phyloP scores from a whole-genome alignment of 2,329 filamentous ascomycete species.

The Phaeosphaeria sp. region DNA sequence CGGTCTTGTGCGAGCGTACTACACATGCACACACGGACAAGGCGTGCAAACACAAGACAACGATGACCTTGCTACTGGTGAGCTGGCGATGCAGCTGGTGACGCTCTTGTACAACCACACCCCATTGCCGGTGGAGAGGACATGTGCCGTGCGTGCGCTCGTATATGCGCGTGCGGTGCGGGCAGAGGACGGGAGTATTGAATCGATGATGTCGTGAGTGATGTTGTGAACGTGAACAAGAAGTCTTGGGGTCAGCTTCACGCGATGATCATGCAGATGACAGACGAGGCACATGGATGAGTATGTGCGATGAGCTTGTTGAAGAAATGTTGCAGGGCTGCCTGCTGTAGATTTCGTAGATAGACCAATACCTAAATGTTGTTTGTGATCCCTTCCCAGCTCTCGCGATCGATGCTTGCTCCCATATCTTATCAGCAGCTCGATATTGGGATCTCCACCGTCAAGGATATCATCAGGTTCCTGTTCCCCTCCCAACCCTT shows the following conservation, averaged over 20 bases:
- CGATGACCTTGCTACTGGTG: constrained; percentile 7
- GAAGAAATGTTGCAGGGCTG: constrained; percentile 4
- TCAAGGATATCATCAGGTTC: constrained; percentile 7
- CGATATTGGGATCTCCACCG: constrained; percentile 4
- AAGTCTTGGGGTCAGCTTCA: neutral
- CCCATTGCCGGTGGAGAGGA: constrained; percentile 1
- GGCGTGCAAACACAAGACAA: neutral
- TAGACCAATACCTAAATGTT: neutral
- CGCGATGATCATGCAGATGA: neutral
- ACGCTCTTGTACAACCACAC: constrained; percentile 3
- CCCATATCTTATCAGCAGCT: constrained; percentile 1
- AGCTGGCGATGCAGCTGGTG: constrained; percentile 4
- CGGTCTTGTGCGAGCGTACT: neutral
- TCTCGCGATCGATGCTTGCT: neutral
- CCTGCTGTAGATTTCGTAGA: constrained; percentile 1
- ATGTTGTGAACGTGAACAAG: neutral
- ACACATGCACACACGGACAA: constrained; percentile 1
- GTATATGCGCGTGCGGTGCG: constrained; percentile 5
- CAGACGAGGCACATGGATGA: neutral
- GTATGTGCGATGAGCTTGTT: neutral
- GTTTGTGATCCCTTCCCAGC: neutral
- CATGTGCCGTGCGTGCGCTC: constrained; percentile 3
- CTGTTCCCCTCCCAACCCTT: constrained; percentile 10
- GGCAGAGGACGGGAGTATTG: neutral
- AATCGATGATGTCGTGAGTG: constrained; percentile 4